Evolutionary conservation across 2,329 filamentous ascomycete genomes (phyloP), one percentile per base, ranked within the genome.

Genomic region (Chrysosphaeria jannelii): DNA sequence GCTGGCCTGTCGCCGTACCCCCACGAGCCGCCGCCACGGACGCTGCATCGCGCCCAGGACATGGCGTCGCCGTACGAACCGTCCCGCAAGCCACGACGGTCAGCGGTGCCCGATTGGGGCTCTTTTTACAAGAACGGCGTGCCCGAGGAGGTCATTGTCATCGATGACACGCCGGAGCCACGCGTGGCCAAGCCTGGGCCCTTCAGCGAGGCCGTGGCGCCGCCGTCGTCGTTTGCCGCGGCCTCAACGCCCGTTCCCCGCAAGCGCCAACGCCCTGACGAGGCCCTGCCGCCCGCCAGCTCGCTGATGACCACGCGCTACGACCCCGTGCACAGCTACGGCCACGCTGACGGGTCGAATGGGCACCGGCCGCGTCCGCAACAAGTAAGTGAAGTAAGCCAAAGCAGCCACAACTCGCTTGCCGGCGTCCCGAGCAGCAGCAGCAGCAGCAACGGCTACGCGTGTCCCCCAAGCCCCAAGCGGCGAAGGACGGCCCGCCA

Each of bases 311-410:
- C 36, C 42, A 54, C 32, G 43, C 60, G 34, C 20, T 72, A 69
- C 39, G 70, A 81, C 34, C 50, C 66, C 10, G 55, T 68, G 24
- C 69, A 79, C 39, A 67, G 38, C 45, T 62, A 41, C 3, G 65
- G 60, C 25, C 62, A 58, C 23, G 69, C 71, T 21, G 76, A 72
- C 8, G 54, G 66, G 26, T 88, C 76, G 4, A n/a, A n/a, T n/a
- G n/a, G n/a, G n/a, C n/a, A n/a, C n/a, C n/a, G n/a, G n/a, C n/a
- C n/a, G n/a, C n/a, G n/a, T n/a, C n/a, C n/a, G n/a, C n/a, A n/a
- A n/a, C n/a, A n/a, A n/a, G n/a, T n/a, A n/a, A 85, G 69, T 33
- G 76, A 81, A 42, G 63, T 75, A 31, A 88, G 74, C 9, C 70
- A 70, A 15, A 85, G 75, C 10, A 58, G 20, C 51, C 79, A 27